Conservation (phyloP, 2,329 filamentous ascomycete genomes). For the Colletotrichum cordylinicola region DNA sequence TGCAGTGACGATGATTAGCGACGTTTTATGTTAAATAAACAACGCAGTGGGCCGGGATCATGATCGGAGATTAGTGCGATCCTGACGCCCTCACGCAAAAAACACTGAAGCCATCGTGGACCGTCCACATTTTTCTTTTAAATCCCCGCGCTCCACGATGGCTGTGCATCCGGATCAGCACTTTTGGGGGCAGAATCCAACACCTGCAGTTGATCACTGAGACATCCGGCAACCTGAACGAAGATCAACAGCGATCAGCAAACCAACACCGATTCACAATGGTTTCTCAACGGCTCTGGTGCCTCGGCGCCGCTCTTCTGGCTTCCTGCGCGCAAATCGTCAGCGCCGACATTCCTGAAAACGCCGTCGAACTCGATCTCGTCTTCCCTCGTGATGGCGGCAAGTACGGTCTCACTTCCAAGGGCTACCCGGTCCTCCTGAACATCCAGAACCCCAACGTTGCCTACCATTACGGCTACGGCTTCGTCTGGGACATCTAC, state of each 20-base stretch:
- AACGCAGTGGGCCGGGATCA: constrained; percentile 7
- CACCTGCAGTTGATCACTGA: not conserved
- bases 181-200: not conserved
- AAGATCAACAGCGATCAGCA: constrained; percentile 4
- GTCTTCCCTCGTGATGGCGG: constrained; percentile 20
- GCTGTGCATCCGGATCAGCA: not conserved
- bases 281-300: constrained; percentile 3
- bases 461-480: constrained; percentile 21
- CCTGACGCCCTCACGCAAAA: not conserved
- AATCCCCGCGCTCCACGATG: constrained; percentile 5
- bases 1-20: constrained; percentile 19
- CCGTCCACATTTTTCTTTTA: not conserved
- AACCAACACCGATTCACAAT: not conserved
- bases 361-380: constrained; percentile 21
- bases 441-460: constrained; percentile 19
- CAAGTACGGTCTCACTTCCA: constrained; percentile 13
- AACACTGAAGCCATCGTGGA: not conserved
- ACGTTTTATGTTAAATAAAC: constrained; percentile 15
- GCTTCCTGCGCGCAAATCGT: not conserved
- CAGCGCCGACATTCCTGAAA: constrained; percentile 14
- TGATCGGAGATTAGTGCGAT: constrained; percentile 17
- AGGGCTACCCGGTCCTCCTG: constrained; percentile 19
- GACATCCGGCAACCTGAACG: not conserved
- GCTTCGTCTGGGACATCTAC: constrained; percentile 20
- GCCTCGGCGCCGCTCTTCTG: constrained; percentile 6